Evolutionary conservation across 768 basidiomycete genomes (phyloP).

Genomic region (Pholiota microspora): DNA sequence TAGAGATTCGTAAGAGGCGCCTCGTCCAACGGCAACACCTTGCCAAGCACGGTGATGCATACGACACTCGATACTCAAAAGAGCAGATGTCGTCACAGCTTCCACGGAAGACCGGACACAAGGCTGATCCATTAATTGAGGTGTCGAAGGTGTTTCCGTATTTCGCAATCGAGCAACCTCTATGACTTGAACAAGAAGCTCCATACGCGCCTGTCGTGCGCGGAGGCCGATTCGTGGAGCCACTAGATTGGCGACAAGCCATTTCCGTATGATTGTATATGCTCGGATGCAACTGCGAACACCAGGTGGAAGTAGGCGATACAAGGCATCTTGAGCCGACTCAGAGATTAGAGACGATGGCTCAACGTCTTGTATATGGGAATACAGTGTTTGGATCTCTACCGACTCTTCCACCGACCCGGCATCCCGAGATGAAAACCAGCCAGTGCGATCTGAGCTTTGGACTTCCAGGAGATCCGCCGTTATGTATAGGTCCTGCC

Average conservation of each 20-base stretch:
- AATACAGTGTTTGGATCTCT: slow-evolving; percentile 81
- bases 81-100: slow-evolving; percentile 69
- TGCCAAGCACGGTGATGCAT: slow-evolving; percentile 78
- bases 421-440: slow-evolving; percentile 67
- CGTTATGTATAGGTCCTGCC: slow-evolving; percentile 73
- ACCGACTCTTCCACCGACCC: slow-evolving; percentile 53
- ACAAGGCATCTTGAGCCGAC: slow-evolving; percentile 64
- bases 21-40: slow-evolving; percentile 61
- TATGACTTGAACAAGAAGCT: slow-evolving; percentile 65
- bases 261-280: slow-evolving; percentile 74
- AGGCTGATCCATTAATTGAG: slow-evolving; percentile 50
- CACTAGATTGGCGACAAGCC: slow-evolving; percentile 70
- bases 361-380: slow-evolving; percentile 68
- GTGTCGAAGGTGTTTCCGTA: slow-evolving; percentile 37
- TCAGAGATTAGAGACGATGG: slow-evolving; percentile 73
- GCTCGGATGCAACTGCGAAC: slow-evolving; percentile 77
- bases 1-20: slow-evolving; percentile 61
- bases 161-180: slow-evolving; percentile 71
- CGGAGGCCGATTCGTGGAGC: slow-evolving; percentile 62
- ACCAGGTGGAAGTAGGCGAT: slow-evolving; percentile 72
- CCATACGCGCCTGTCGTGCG: slow-evolving; percentile 69
- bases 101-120: slow-evolving; percentile 81
- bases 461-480: slow-evolving; percentile 82
- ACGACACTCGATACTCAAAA: slow-evolving; percentile 79
- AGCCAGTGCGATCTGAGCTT: slow-evolving; percentile 74